Base-by-base conservation (phyloP, 305 asterid species). In the Stenogyne calaminthoides region DNA sequence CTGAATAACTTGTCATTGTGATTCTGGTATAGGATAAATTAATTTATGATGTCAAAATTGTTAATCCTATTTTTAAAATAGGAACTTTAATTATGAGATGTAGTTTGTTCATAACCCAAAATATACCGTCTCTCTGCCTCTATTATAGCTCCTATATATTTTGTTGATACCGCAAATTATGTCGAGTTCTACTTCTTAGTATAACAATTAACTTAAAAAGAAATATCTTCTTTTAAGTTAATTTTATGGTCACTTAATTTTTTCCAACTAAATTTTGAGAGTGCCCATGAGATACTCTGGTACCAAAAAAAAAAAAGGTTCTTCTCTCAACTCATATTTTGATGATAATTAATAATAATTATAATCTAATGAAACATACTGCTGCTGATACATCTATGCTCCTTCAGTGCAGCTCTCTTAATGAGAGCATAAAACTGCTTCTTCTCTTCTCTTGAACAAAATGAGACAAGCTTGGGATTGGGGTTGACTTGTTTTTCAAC, bases 391-490 rank as follows among this genome's bases (percentile, higher is more conserved):
- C n/a, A 58, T 42, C 4, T 71, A 3, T 44, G 18, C n/a, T 18
- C 27, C 39, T 47, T 10, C 39, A 6, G n/a, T 44, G 58, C 72
- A 39, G 37, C 77, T 14, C 20, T 74, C 67, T 32, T 54, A 12
- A 29, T 52, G 61, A 67, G 69, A 44, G 59, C 52, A 25, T 60
- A 18, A 40, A 22, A 25, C 52, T 34, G 62, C 32, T 27, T 54
- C 42, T 15, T 39, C 37, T 39, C 46, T 9, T 25, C 67, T 44
- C 19, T 64, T 40, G 51, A 36, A 55, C 37, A 46, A 69, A 72
- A 72, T 54, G 42, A 62, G 32, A 63, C 63, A 62, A 46, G 60
- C 69, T 57, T 56, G 67, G 55, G 44, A 67, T 40, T 66, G 74
- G 15, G 14, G 10, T 69, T 72, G 49, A 51, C 29, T 37, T 71